Evolutionary conservation across 345 rosid species (phyloP).

Genomic region (Rhodamnia rubescens): DNA sequence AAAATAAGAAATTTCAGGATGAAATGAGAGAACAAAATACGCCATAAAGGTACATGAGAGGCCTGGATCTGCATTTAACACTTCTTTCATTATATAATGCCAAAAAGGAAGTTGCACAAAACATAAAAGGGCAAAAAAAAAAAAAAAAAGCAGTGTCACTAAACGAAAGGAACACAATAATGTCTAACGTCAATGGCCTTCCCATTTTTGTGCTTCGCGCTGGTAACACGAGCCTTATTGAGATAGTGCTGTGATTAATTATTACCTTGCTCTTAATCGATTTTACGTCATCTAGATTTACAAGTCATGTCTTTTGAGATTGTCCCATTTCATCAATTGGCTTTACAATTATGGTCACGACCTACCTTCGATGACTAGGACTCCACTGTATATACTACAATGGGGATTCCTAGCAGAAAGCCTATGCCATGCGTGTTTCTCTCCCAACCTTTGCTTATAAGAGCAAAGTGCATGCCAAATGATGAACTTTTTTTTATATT

Average conservation of each 20-base stretch:
- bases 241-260: background rate
- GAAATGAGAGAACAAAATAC: background rate
- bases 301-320: background rate
- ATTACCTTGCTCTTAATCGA: background rate
- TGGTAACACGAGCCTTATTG: background rate
- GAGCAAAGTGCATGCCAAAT: background rate
- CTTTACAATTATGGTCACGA: background rate
- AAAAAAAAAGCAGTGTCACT: background rate
- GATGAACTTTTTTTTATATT: background rate
- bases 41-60: background rate
- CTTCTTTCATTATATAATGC: background rate
- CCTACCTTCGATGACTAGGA: background rate
- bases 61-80: background rate
- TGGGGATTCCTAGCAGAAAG: background rate
- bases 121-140: background rate
- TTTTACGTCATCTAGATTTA: background rate
- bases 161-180: background rate
- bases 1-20: background rate
- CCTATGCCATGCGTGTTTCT: background rate
- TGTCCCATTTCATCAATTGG: background rate
- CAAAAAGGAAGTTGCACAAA: background rate
- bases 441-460: background rate
- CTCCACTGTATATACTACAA: background rate
- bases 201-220: too few species aligned
- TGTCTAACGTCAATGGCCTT: background rate